Evolutionary conservation across 768 basidiomycete species (phyloP).

Genomic region (Gymnopilus dilepis): DNA sequence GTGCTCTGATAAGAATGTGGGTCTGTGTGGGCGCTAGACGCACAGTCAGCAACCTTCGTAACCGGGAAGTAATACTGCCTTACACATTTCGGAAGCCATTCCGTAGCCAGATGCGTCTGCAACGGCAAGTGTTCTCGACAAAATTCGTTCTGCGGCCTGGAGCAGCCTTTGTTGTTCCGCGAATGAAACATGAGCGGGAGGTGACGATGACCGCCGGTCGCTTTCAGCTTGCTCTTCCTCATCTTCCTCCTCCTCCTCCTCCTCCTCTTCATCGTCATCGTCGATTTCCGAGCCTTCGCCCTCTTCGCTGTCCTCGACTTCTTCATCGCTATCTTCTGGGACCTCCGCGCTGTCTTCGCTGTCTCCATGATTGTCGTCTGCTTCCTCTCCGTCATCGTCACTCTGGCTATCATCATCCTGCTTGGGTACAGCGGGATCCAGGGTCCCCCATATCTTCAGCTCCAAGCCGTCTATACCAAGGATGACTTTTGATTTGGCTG

Average conservation of each 20-base stretch:
- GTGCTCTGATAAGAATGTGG: slow-evolving; percentile 52
- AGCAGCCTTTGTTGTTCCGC: slow-evolving; percentile 38
- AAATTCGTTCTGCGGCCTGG: slow-evolving; percentile 39
- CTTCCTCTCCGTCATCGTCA: slow-evolving; percentile 31
- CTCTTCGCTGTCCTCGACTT: slow-evolving; percentile 31
- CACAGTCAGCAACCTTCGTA: neutral
- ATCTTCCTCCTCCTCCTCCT: slow-evolving; percentile 17
- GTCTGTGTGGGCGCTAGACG: slow-evolving; percentile 48
- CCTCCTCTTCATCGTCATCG: too few relatives aligned
- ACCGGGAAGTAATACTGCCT: slow-evolving; percentile 21
- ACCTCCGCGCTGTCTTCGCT: slow-evolving; percentile 13
- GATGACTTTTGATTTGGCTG: slow-evolving; percentile 65
- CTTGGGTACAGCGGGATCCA: slow-evolving; percentile 31
- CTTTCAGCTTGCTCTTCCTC: slow-evolving; percentile 15
- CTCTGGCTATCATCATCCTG: slow-evolving; percentile 30
- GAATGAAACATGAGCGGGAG: slow-evolving; percentile 27
- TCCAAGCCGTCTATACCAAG: slow-evolving; percentile 71
- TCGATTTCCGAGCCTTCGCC: slow-evolving; percentile 24
- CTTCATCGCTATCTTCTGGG: slow-evolving; percentile 32
- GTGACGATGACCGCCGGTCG: slow-evolving; percentile 6
- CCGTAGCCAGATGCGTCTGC: slow-evolving; percentile 40
- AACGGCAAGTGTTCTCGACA: slow-evolving; percentile 41
- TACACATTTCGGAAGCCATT: slow-evolving; percentile 40
- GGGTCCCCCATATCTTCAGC: slow-evolving; percentile 46
- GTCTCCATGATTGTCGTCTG: slow-evolving; percentile 29